A percentile compares a stretch with the other conserved stretches of the same genome.
Evolutionary conservation across 2,329 filamentous ascomycete genomes (phyloP).

Genomic region (Lecanoromycetidae sp.): DNA sequence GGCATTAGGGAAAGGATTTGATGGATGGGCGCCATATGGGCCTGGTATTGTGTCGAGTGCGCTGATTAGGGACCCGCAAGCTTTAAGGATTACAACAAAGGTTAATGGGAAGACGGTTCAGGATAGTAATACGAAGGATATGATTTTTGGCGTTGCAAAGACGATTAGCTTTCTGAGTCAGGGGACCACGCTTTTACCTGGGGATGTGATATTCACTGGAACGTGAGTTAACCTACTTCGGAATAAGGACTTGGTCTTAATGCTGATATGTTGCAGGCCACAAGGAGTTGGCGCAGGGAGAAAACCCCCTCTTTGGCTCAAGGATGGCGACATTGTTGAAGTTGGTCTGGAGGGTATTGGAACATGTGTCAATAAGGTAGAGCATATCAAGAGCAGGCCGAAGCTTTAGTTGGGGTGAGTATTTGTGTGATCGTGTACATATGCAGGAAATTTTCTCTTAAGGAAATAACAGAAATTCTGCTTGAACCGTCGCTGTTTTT

Average conservation of each 20-base stretch:
- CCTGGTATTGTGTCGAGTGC: conserved; percentile 54
- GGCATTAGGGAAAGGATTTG: conserved; percentile 61
- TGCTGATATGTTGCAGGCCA: conserved; percentile 34
- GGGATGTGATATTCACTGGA: conserved; percentile 55
- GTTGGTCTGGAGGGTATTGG: conserved; percentile 56
- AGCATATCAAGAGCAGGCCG: conserved; percentile 30
- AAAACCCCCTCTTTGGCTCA: conserved; percentile 54
- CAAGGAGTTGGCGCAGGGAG: conserved; percentile 60
- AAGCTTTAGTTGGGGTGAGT: conserved; percentile 23
- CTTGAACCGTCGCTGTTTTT: no score
- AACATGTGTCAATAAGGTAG: conserved; percentile 35
- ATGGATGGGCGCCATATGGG: conserved; percentile 62
- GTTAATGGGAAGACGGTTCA: conserved; percentile 49
- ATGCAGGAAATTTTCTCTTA: no score
- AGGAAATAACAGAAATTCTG: no score
- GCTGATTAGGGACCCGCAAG: conserved; percentile 46
- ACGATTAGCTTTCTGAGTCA: conserved; percentile 48
- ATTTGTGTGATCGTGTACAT: not conserved
- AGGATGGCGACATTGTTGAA: conserved; percentile 58
- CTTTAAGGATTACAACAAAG: conserved; percentile 44
- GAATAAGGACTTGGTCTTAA: not conserved
- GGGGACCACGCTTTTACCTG: conserved; percentile 51
- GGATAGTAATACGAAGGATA: conserved; percentile 41
- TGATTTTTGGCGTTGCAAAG: conserved; percentile 51
- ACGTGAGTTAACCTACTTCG: conserved; percentile 33